Percentiles rank a stretch among this genome's conserved stretches.
phyloP scores from a whole-genome alignment of 768 basidiomycete genomes.

The Exsudoporus frostii region DNA sequence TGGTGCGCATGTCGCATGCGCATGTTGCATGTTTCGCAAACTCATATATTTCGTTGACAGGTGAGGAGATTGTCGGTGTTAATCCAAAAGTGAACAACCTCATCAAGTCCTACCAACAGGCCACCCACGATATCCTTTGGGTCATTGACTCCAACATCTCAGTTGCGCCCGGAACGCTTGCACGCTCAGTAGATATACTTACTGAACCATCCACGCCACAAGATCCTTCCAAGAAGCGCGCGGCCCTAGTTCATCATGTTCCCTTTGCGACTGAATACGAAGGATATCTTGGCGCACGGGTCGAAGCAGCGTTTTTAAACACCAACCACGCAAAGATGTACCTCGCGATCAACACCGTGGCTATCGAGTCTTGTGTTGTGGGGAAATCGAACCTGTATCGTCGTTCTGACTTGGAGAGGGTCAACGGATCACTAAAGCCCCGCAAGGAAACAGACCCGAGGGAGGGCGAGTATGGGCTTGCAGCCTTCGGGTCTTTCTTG shows the following conservation, averaged over 20 bases:
- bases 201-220: constrained; percentile 39
- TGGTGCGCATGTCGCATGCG: constrained; percentile 44
- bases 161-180: constrained; percentile 72
- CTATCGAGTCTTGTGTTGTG: constrained; percentile 91
- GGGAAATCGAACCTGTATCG: constrained; percentile 96
- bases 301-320: constrained; percentile 94
- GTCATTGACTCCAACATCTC: constrained; percentile 95
- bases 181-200: constrained; percentile 80
- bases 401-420: constrained; percentile 78
- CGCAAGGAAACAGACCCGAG: constrained; percentile 20
- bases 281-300: constrained; percentile 66
- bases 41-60: constrained; percentile 37
- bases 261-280: constrained; percentile 81
- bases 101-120: constrained; percentile 75
- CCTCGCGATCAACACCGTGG: constrained; percentile 85
- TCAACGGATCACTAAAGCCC: constrained; percentile 65
- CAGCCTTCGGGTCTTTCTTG: constrained; percentile 81
- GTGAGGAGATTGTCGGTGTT: constrained; percentile 79
- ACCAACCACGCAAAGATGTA: constrained; percentile 99
- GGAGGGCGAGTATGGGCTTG: constrained; percentile 49
- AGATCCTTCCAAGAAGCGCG: constrained; percentile 39
- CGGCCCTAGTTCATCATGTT: constrained; percentile 93
- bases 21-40: neutral
- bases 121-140: constrained; percentile 89
- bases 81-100: constrained; percentile 99